phyloP scores from a whole-genome alignment of 2,329 filamentous ascomycete genomes.

The Paramyrothecium roridum region DNA sequence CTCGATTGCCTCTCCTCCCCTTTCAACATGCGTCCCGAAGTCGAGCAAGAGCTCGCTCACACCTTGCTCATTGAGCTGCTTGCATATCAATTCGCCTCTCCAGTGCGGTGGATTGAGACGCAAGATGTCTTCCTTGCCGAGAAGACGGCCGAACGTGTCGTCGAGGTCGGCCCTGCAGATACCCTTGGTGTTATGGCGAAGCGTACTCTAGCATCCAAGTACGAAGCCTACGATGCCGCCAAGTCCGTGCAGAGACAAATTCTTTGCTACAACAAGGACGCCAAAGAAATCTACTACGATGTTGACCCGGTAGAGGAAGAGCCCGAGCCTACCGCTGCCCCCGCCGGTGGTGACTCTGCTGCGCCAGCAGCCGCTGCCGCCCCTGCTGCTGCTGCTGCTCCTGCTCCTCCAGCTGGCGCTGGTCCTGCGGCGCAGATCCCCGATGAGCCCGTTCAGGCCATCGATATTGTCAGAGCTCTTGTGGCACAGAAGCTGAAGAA shows the following conservation, averaged over 20 bases:
- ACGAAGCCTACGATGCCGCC: conserved; percentile 96
- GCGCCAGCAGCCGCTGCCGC: conserved; percentile 52
- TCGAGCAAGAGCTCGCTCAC: conserved; percentile 98
- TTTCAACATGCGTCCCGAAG: conserved; percentile 86
- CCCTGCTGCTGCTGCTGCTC: conserved; percentile 52
- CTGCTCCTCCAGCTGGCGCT: conserved; percentile 64
- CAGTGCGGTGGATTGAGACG: conserved; percentile 99
- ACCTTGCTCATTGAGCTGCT: conserved; percentile 97
- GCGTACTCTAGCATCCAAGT: conserved; percentile 92
- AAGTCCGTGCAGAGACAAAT: conserved; percentile 96
- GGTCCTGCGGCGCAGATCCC: conserved; percentile 85
- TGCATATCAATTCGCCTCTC: conserved; percentile 98
- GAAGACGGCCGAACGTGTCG: conserved; percentile 93
- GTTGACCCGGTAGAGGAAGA: conserved; percentile 94
- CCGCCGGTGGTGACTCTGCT: conserved; percentile 44
- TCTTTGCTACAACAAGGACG: conserved; percentile 98
- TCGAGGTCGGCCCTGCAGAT: conserved; percentile 95
- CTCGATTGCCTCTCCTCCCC: conserved; percentile 16
- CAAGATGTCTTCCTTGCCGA: conserved; percentile 99
- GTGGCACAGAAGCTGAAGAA: conserved; percentile 99
- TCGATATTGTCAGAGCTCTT: conserved; percentile 84
- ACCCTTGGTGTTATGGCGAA: conserved; percentile 97
- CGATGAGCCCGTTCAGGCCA: conserved; percentile 81
- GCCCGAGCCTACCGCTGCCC: conserved; percentile 56
- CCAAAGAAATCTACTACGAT: conserved; percentile 99